Percentiles rank a stretch among this genome's conserved stretches.
These are phyloP conservation scores for Trichophyton mentagrophytes DNA, from an alignment of 2,329 filamentous ascomycete species.

Conservation along the genomic window DNA sequence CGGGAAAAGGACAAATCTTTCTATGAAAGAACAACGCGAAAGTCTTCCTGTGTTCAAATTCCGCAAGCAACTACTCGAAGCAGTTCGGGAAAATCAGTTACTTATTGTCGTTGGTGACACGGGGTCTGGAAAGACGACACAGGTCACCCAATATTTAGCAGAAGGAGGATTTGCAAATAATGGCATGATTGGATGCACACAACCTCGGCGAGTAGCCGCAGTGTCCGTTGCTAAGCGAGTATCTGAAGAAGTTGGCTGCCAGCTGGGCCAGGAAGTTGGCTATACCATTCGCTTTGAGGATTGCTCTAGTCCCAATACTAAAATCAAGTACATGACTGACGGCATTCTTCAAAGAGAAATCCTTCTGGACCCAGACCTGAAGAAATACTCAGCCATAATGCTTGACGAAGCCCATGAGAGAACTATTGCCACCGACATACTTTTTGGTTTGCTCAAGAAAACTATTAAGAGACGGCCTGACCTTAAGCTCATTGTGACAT, in stretches of 20 bases:
- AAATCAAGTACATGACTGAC: constrained; percentile 99
- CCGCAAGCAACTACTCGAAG: constrained; percentile 73
- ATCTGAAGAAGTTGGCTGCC: constrained; percentile 84
- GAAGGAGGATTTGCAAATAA: constrained; percentile 80
- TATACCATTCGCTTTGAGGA: constrained; percentile 98
- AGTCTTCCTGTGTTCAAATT: constrained; percentile 82
- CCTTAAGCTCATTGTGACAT: constrained; percentile 90
- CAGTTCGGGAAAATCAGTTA: constrained; percentile 75
- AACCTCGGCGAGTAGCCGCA: constrained; percentile 89
- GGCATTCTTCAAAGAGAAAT: constrained; percentile 96
- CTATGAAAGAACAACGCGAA: constrained; percentile 90
- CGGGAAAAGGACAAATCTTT: constrained; percentile 77
- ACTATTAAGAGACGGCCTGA: constrained; percentile 74
- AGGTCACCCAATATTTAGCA: constrained; percentile 86
- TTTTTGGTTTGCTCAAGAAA: constrained; percentile 91
- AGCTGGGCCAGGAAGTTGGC: constrained; percentile 81
- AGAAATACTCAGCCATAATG: constrained; percentile 91
- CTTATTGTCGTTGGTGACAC: constrained; percentile 96
- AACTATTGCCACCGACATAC: constrained; percentile 87
- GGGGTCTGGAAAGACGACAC: constrained; percentile 92
- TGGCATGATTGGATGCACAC: constrained; percentile 89
- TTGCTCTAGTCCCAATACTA: constrained; percentile 71
- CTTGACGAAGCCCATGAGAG: constrained; percentile 96
- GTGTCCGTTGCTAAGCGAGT: constrained; percentile 98
- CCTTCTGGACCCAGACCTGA: constrained; percentile 77